phyloP scores from a whole-genome alignment of 495 filamentous ascomycete species.

The Aspergillus cavernicola region DNA sequence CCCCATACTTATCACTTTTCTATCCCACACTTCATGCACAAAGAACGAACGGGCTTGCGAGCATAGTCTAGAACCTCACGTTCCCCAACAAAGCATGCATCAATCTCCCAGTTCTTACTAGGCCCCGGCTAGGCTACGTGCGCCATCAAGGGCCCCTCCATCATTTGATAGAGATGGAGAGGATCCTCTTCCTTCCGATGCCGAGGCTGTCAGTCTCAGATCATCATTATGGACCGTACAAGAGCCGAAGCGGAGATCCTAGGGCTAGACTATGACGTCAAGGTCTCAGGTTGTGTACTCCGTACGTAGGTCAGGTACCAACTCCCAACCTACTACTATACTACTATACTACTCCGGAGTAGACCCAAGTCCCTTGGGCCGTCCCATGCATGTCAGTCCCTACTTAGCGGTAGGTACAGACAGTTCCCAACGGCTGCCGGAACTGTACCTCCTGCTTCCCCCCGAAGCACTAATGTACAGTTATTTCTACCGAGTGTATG shows the following conservation, averaged over 20 bases:
- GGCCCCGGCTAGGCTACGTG: no score
- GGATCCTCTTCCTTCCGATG: neutral
- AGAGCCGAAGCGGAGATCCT: neutral
- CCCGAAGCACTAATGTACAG: conserved; percentile 35
- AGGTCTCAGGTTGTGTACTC: neutral
- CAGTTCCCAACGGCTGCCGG: conserved; percentile 13
- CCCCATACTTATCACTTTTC: no score
- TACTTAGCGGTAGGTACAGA: neutral
- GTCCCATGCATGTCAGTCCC: conserved; percentile 17
- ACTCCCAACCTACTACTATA: no score
- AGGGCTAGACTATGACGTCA: conserved; percentile 7
- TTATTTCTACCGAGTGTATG: conserved; percentile 9
- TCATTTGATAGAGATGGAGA: neutral
- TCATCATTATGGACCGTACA: no score
- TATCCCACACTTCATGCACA: no score
- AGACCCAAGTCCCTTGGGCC: neutral
- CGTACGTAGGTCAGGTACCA: no score
- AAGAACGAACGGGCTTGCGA: no score
- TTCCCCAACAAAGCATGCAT: no score
- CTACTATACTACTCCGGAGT: no score
- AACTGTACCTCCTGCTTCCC: conserved; percentile 31
- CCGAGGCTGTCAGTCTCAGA: neutral
- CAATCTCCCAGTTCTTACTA: no score
- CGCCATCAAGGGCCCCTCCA: no score
- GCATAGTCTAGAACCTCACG: no score